Evolutionary conservation across 2,329 filamentous ascomycete genomes (phyloP).

Genomic region (Pseudomassariella vexata): DNA sequence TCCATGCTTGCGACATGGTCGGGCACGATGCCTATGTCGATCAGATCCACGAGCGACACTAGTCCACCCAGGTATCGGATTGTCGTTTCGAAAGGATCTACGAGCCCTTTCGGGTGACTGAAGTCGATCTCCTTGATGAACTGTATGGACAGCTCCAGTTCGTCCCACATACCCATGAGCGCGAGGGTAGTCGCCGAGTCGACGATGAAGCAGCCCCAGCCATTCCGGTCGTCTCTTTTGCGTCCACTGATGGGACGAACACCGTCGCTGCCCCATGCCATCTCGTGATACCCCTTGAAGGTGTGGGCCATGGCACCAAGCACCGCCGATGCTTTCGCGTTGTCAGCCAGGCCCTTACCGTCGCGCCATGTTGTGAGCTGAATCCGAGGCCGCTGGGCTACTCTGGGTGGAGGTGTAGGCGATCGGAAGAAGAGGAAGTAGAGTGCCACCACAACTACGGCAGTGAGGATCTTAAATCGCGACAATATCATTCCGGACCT

Average conservation of each 20-base stretch:
- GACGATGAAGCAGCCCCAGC: slow-evolving; percentile 77
- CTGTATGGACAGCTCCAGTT: slow-evolving; percentile 64
- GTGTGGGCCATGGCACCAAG: no score
- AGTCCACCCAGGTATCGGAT: slow-evolving; percentile 82
- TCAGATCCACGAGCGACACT: slow-evolving; percentile 47
- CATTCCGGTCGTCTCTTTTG: slow-evolving; percentile 68
- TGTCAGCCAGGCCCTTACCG: no score
- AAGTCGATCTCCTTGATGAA: slow-evolving; percentile 69
- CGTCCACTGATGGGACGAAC: slow-evolving; percentile 61
- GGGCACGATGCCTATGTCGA: neutral
- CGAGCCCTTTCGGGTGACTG: slow-evolving; percentile 26
- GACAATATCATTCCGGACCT: no score
- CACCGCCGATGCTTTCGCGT: no score
- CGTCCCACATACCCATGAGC: slow-evolving; percentile 63
- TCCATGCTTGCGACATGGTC: slow-evolving; percentile 48
- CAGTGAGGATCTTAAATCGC: no score
- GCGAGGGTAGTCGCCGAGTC: slow-evolving; percentile 77
- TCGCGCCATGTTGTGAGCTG: no score
- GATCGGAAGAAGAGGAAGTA: no score
- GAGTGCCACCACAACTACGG: no score
- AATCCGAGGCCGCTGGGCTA: no score
- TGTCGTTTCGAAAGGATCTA: slow-evolving; percentile 84
- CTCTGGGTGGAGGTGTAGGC: no score
- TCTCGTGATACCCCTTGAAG: slow-evolving; percentile 66
- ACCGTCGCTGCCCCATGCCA: slow-evolving; percentile 74